Percentiles rank a stretch among this genome's conserved stretches.
Evolutionary conservation across 139 green algal genomes (phyloP).

Genomic region (Closterium sp.): DNA sequence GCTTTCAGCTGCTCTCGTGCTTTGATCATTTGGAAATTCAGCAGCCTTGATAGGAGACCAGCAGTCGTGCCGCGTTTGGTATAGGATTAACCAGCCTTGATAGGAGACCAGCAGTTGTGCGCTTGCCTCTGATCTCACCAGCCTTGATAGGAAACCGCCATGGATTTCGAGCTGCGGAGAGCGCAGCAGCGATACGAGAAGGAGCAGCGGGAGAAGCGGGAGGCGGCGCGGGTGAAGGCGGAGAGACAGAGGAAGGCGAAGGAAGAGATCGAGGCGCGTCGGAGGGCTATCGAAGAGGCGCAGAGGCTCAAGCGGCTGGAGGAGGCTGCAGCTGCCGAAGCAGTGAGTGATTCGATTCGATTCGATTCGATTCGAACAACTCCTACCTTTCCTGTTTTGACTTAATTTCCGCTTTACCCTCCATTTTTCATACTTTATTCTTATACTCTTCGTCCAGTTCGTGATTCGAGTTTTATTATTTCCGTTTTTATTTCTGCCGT

Average conservation of each 20-base stretch:
- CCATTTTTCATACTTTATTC: too few relatives aligned
- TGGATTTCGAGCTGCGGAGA: conserved; percentile 15
- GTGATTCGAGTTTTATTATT: too few relatives aligned
- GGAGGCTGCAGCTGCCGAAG: conserved; percentile 18
- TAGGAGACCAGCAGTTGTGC: too few relatives aligned
- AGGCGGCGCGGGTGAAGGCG: conserved; percentile 15
- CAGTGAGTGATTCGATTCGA: conserved; percentile 1
- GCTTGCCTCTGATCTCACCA: too few relatives aligned
- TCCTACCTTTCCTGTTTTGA: neutral
- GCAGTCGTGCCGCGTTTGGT: too few relatives aligned
- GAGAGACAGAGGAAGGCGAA: conserved; percentile 37
- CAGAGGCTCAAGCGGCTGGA: conserved; percentile 24
- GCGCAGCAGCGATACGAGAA: conserved; percentile 17
- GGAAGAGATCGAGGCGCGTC: conserved; percentile 14
- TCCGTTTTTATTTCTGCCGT: too few relatives aligned
- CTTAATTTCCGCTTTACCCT: neutral
- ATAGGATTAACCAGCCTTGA: too few relatives aligned
- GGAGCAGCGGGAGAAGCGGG: conserved; percentile 19
- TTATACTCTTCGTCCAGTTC: too few relatives aligned
- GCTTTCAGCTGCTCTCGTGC: too few relatives aligned
- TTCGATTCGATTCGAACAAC: neutral
- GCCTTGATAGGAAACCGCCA: neutral
- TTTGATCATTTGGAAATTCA: too few relatives aligned
- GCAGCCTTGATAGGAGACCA: too few relatives aligned
- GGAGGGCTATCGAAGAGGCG: conserved; percentile 28